Evolutionary conservation across 2,329 filamentous ascomycete species (phyloP).

Genomic region (Fusarium sp.): DNA sequence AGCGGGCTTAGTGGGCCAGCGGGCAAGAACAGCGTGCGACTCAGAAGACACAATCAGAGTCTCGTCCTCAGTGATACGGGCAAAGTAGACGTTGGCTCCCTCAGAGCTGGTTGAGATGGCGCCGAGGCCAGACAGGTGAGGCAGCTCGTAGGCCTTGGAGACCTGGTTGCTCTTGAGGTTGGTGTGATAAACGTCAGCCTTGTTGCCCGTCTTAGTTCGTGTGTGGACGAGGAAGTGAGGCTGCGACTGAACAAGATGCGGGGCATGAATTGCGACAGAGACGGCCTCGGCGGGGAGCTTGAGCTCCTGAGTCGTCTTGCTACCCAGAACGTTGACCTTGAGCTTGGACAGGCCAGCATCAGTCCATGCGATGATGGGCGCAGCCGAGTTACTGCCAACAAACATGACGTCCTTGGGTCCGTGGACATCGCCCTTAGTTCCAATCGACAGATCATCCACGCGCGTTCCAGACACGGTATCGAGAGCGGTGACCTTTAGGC

Average conservation of each 20-base stretch:
- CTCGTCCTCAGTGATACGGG: constrained; percentile 80
- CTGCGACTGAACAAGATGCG: constrained; percentile 75
- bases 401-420: constrained; percentile 74
- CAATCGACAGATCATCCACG: constrained; percentile 76
- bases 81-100: constrained; percentile 89
- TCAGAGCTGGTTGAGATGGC: constrained; percentile 82
- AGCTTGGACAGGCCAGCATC: constrained; percentile 71
- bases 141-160: constrained; percentile 83
- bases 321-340: constrained; percentile 76
- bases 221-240: constrained; percentile 90
- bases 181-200: constrained; percentile 88
- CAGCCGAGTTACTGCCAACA: constrained; percentile 79
- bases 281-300: constrained; percentile 59
- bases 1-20: constrained; percentile 71
- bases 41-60: constrained; percentile 78
- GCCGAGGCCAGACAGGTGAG: constrained; percentile 75
- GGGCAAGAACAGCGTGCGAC: constrained; percentile 79
- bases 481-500: constrained; percentile 78
- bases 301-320: constrained; percentile 66
- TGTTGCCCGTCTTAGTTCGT: constrained; percentile 75
- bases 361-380: constrained; percentile 80
- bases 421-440: constrained; percentile 78
- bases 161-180: constrained; percentile 76
- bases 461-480: constrained; percentile 79
- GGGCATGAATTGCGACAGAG: constrained; percentile 76